Percentiles rank a stretch among this genome's conserved stretches.
Conservation (phyloP, 192 early-diverging fungal species). For the Backusella parvicylindrica region DNA sequence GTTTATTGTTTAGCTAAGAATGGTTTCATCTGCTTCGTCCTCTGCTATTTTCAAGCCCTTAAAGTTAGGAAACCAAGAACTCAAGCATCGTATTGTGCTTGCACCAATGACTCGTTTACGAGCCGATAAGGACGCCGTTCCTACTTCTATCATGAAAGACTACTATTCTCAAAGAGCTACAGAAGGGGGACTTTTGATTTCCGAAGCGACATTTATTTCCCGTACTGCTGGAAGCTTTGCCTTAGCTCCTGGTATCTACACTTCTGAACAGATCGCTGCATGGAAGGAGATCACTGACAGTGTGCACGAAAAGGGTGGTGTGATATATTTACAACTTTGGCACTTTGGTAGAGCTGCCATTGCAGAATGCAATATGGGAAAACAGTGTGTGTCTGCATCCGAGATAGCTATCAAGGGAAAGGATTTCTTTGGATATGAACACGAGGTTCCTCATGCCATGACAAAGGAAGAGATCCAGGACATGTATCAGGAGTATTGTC, state of each 20-base stretch:
- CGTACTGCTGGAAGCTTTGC: slow-evolving; percentile 6
- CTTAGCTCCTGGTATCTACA: slow-evolving; percentile 34
- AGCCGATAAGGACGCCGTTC: slow-evolving; percentile 1
- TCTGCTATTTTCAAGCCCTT: slow-evolving; percentile 18
- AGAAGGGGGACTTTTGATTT: slow-evolving; percentile 7
- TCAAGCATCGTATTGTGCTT: slow-evolving; percentile 20
- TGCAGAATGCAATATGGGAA: background rate
- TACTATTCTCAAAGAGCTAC: slow-evolving; percentile 20
- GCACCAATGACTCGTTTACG: slow-evolving; percentile 22
- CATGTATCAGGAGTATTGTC: background rate
- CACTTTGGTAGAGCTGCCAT: slow-evolving; percentile 23
- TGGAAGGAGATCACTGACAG: slow-evolving; percentile 55
- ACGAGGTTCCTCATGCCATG: slow-evolving; percentile 18
- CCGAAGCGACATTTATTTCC: slow-evolving; percentile 1
- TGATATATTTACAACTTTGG: slow-evolving; percentile 57
- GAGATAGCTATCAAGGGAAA: slow-evolving; percentile 11
- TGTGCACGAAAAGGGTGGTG: slow-evolving; percentile 50
- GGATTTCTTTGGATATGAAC: background rate
- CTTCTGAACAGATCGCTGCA: slow-evolving; percentile 33
- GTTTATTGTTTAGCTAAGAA: background rate
- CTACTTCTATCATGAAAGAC: background rate
- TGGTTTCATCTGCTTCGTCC: background rate
- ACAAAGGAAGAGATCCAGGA: background rate
- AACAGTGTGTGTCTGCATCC: slow-evolving; percentile 20
- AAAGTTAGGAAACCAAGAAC: slow-evolving; percentile 5